Evolutionary conservation across 2,329 filamentous ascomycete genomes (phyloP), one percentile per base, ranked within the genome.

Genomic region (Fonsecaea multimorphosa): DNA sequence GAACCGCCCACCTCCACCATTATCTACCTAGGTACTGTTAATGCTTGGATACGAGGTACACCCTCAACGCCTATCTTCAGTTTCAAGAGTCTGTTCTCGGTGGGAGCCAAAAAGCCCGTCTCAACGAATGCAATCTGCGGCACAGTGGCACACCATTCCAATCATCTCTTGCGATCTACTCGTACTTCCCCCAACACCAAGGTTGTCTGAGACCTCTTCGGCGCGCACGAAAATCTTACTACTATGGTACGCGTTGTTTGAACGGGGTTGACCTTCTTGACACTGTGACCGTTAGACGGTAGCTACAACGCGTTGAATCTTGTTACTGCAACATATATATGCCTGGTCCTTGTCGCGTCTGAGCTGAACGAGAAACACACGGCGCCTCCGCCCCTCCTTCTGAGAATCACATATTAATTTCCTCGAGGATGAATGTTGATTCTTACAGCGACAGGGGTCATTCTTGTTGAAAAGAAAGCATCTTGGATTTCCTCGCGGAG

Each of bases 341-440:
- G 19, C 44, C 22, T 24, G 44, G 44, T 1, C 44, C 44, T 49
- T 44, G 31, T 40, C 56, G 56, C 38, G 56, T 58, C 27, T 32
- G 29, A 24, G 22, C 40, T 34, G 38, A 34, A 51, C 24, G 14
- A 49, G 44, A 49, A 49, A 49, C 44, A 49, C 19, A 49, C 44
- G 4, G 19, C 8, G 19, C 44, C 44, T 49, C 24, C 40, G 22
- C 31, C 27, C 56, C 19, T 22, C 24, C 12, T n/a, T 16, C 36
- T 31, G 24, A 49, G 9, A 29, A 49, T 16, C 12, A 16, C 24
- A 58, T 58, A 31, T 22, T 34, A 58, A 58, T 58, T 58, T 58
- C 38, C 56, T 58, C n/a, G 38, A 58, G 56, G 38, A 44, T 44
- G 19, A 24, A 34, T 34, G 38, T 49, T 31, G 56, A 32, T n/a